Percentiles rank a stretch among this genome's conserved stretches.
Evolutionary conservation across 345 rosid genomes (phyloP).

Genomic region (Euphorbia peplus): DNA sequence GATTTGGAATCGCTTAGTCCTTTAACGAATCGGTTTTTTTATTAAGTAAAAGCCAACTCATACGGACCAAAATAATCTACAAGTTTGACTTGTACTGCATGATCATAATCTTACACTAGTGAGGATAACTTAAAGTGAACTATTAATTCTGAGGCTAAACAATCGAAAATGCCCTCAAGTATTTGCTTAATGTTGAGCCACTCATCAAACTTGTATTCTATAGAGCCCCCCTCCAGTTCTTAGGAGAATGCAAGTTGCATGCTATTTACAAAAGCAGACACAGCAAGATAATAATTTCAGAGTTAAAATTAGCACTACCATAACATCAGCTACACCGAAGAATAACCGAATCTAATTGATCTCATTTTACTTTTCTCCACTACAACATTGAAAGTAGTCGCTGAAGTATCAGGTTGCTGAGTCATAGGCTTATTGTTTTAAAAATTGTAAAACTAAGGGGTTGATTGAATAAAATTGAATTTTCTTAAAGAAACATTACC

Average conservation of each 20-base stretch:
- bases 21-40: neutral
- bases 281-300: neutral
- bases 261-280: neutral
- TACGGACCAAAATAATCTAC: neutral
- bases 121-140: neutral
- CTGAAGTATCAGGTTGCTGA: neutral
- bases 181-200: neutral
- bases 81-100: neutral
- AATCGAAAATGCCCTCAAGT: neutral
- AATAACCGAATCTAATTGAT: neutral
- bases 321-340: neutral
- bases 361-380: neutral
- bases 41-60: neutral
- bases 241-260: neutral
- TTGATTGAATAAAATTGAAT: neutral
- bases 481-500: conserved; percentile 33
- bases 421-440: neutral
- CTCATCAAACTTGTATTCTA: neutral
- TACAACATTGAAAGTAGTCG: neutral
- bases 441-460: neutral
- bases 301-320: neutral
- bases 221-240: neutral
- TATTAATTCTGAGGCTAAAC: neutral
- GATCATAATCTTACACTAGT: neutral
- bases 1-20: neutral